phyloP scores from a whole-genome alignment of 257 asterid genomes.

The Nemophila menziesii region DNA sequence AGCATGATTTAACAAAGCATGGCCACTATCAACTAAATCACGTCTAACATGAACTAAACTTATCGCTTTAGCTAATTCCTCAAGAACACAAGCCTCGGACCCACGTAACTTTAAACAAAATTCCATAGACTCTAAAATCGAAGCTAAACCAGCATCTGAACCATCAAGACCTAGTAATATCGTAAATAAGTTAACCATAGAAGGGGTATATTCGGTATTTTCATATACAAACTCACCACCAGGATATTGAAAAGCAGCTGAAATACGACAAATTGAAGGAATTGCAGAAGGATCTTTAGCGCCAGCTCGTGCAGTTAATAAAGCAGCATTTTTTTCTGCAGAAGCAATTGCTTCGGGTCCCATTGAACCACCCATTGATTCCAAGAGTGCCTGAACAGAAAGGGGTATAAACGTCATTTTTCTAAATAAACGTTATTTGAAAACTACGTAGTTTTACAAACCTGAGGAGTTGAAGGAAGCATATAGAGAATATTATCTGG shows the following conservation, averaged over 20 bases:
- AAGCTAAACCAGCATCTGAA: constrained; percentile 81
- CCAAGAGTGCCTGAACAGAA: constrained; percentile 69
- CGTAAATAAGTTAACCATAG: background rate
- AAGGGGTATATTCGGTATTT: background rate
- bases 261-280: constrained; percentile 94
- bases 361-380: constrained; percentile 78
- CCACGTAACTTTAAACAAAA: constrained; percentile 93
- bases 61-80: constrained; percentile 88
- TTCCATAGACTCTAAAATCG: constrained; percentile 88
- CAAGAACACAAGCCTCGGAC: constrained; percentile 87
- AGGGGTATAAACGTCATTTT: too few species aligned
- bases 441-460: constrained; percentile 15
- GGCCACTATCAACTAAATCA: constrained; percentile 90
- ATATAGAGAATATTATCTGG: constrained; percentile 90
- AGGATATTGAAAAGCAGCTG: constrained; percentile 92
- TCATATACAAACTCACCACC: constrained; percentile 53
- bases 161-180: constrained; percentile 55
- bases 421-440: too few species aligned
- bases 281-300: constrained; percentile 94
- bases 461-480: constrained; percentile 99
- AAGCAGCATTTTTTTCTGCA: constrained; percentile 84
- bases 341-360: constrained; percentile 85
- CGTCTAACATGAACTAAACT: constrained; percentile 77
- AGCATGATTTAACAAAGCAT: constrained; percentile 81
- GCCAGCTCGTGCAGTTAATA: constrained; percentile 96